phyloP scores from a whole-genome alignment of 2,329 filamentous ascomycete genomes.

The Colletotrichum siamense region DNA sequence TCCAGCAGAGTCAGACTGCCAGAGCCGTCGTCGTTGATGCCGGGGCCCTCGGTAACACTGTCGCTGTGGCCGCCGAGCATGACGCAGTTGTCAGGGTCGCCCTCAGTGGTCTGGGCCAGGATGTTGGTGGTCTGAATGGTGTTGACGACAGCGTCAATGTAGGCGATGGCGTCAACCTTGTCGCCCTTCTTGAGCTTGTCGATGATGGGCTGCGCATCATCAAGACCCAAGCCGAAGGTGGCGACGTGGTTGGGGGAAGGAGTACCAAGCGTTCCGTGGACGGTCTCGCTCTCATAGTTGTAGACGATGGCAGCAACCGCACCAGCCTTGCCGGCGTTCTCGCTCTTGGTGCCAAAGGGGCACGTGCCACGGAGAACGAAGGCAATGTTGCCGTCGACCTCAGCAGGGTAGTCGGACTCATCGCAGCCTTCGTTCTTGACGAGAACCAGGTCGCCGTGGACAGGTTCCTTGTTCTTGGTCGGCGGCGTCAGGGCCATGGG shows the following conservation, averaged over 20 bases:
- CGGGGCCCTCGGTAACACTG: conserved; percentile 67
- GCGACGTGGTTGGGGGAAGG: conserved; percentile 66
- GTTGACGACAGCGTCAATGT: conserved; percentile 63
- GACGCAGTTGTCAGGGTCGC: conserved; percentile 68
- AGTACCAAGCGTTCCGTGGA: conserved; percentile 73
- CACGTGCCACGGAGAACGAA: conserved; percentile 75
- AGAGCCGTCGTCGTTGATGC: conserved; percentile 81
- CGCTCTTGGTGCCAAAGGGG: conserved; percentile 74
- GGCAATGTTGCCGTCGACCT: conserved; percentile 68
- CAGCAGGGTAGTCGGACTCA: conserved; percentile 65
- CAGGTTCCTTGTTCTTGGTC: conserved; percentile 63
- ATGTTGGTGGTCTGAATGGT: conserved; percentile 64
- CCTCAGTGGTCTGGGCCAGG: conserved; percentile 64
- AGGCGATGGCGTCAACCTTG: conserved; percentile 59
- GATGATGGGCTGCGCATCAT: conserved; percentile 62
- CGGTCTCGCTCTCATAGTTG: conserved; percentile 68
- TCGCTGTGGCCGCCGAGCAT: conserved; percentile 71
- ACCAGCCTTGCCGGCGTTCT: conserved; percentile 70
- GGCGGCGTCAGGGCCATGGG: conserved; percentile 73
- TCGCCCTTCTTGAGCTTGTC: conserved; percentile 57
- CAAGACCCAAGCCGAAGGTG: conserved; percentile 69
- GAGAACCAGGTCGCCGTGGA: conserved; percentile 64
- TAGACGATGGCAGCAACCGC: conserved; percentile 76
- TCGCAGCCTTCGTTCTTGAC: conserved; percentile 69
- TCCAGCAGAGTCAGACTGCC: conserved; percentile 69